Evolutionary conservation across 2,329 filamentous ascomycete species (phyloP).

Genomic region (Emergomyces pasteurianus): DNA sequence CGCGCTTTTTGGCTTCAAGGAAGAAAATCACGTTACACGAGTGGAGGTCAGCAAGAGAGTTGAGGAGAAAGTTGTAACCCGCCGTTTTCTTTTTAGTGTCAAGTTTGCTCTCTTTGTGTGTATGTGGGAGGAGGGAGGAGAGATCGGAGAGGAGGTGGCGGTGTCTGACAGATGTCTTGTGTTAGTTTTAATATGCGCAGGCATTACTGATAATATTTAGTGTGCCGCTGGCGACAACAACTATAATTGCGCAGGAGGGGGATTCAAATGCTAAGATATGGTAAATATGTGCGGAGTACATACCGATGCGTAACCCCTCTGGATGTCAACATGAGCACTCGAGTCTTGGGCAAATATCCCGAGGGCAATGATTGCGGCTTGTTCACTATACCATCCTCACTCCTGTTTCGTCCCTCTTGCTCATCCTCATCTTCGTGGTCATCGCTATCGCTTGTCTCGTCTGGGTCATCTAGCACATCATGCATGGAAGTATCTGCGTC

Average conservation of each 20-base stretch:
- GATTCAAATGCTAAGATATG: background rate
- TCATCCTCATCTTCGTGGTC: constrained; percentile 48
- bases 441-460: constrained; percentile 18
- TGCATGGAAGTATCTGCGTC: constrained; percentile 10
- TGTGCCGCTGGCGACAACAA: background rate
- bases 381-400: constrained; percentile 6
- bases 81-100: constrained; percentile 71
- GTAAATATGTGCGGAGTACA: constrained; percentile 10
- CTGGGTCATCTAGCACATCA: constrained; percentile 12
- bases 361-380: constrained; percentile 9
- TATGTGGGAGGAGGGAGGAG: constrained; percentile 77
- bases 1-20: constrained; percentile 81
- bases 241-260: background rate
- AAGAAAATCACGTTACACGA: constrained; percentile 93
- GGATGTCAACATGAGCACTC: constrained; percentile 83
- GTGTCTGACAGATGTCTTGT: constrained; percentile 46
- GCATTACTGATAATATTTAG: background rate
- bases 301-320: constrained; percentile 83
- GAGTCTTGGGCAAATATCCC: constrained; percentile 31
- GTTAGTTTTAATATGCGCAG: background rate
- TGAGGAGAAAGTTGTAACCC: constrained; percentile 58
- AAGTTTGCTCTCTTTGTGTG: constrained; percentile 88
- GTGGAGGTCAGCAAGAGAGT: constrained; percentile 65
- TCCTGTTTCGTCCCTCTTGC: constrained; percentile 27
- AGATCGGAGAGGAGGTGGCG: constrained; percentile 88